Evolutionary conservation across 2,329 filamentous ascomycete genomes (phyloP).

Genomic region (Hypoxylon sp.): DNA sequence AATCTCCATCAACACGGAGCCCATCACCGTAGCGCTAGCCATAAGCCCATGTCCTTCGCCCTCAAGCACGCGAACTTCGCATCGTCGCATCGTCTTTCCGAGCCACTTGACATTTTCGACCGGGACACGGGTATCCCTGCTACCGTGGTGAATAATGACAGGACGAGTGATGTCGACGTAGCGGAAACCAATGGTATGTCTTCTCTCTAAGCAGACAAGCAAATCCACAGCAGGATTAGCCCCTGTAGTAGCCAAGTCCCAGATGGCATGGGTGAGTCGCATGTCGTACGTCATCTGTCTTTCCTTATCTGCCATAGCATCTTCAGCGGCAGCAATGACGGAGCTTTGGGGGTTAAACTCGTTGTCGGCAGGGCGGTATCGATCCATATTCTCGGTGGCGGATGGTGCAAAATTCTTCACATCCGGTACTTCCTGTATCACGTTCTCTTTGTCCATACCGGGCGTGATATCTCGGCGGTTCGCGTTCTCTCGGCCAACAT

Average conservation of each 20-base stretch:
- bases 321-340: slow-evolving; percentile 62
- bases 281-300: slow-evolving; percentile 81
- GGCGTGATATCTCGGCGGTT: slow-evolving; percentile 49
- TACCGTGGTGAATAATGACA: slow-evolving; percentile 94
- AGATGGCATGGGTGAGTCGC: slow-evolving; percentile 90
- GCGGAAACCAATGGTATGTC: slow-evolving; percentile 91
- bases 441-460: slow-evolving; percentile 61
- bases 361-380: slow-evolving; percentile 48
- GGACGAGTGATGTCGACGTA: slow-evolving; percentile 95
- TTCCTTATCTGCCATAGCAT: slow-evolving; percentile 73
- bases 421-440: slow-evolving; percentile 42
- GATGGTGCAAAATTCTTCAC: slow-evolving; percentile 42
- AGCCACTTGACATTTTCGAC: slow-evolving; percentile 96
- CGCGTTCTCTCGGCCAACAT: slow-evolving; percentile 49
- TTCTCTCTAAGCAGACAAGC: slow-evolving; percentile 88
- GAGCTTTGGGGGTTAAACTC: slow-evolving; percentile 41
- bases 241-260: slow-evolving; percentile 88
- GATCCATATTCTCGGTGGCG: slow-evolving; percentile 60
- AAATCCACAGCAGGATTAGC: slow-evolving; percentile 95
- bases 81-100: slow-evolving; percentile 90
- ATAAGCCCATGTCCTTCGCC: slow-evolving; percentile 95
- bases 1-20: slow-evolving; percentile 92
- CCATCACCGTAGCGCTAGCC: slow-evolving; percentile 94
- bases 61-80: slow-evolving; percentile 89
- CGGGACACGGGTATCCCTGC: slow-evolving; percentile 87